Base-by-base conservation (phyloP, 495 filamentous ascomycete species). In the Neurospora sp. region DNA sequence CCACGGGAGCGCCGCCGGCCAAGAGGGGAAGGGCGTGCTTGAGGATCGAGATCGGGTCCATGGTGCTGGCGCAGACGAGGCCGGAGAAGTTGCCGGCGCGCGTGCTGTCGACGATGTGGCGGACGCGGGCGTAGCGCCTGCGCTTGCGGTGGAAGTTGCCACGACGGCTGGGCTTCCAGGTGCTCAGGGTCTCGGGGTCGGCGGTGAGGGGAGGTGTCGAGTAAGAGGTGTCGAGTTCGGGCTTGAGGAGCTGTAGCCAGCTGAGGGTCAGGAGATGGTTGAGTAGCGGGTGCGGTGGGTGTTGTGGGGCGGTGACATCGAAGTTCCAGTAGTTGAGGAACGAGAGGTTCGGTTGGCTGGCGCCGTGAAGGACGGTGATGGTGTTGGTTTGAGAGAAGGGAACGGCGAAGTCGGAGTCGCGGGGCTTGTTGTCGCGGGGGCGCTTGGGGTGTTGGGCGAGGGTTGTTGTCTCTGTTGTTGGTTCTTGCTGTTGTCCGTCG, bases 211-310 rank as follows among this genome's bases (percentile, higher is more conserved):
- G 88, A 37, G 91, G 88, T 11, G 85, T 84, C 10, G 85, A 78
- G 78, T 94, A 94, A 12, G 91, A 89, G 6, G 86, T 85, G 81
- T 98, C 96, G 0, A 85, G 78, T 38, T 86, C 80, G 0, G 96
- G 96, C 49, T 91, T 86, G 23, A 97, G 81, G 20, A 99, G 87
- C 82, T 97, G 94, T 2, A 99, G 87, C 94, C 94, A 98, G 54
- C 92, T 93, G 46, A 97, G 83, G 0, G 90, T 89, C 79, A 93
- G 92, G 35, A 99, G 90, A 79, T 95, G 91, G 20, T 87, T 90
- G 82, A 90, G 85, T 5, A 99, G 88, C 0, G 96, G 96, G 77
- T 99, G 96, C 5, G 83, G 77, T 0, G 85, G 80, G 71, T 90
- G 86, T 62, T 87, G 84, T 3, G 93, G 91, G 69, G 86, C 87